Percentiles rank a stretch among this genome's conserved stretches.
These are phyloP conservation scores for Phyllosticta citribraziliensis DNA, from an alignment of 2,329 filamentous ascomycete genomes.

Conservation along the genomic window DNA sequence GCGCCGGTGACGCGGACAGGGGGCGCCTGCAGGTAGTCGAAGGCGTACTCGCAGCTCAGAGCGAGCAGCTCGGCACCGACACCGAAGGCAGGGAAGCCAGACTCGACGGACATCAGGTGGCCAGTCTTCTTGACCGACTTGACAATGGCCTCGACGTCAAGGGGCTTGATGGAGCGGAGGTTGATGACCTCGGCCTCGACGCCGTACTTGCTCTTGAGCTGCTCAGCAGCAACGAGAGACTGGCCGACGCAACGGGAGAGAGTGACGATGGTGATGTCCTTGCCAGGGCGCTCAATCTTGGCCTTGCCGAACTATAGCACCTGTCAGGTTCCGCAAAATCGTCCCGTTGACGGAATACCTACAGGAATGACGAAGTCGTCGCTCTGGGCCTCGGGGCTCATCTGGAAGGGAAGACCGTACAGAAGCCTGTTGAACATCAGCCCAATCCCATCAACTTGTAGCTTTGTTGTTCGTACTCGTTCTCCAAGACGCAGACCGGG, in stretches of 20 bases:
- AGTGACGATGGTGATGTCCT: constrained; percentile 91
- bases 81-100: constrained; percentile 91
- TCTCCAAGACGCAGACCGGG: constrained; percentile 65
- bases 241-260: constrained; percentile 94
- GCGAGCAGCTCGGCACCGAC: constrained; percentile 89
- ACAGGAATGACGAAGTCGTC: constrained; percentile 89
- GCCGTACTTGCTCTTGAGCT: constrained; percentile 92
- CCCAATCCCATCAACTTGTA: neutral
- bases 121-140: constrained; percentile 99
- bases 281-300: constrained; percentile 94
- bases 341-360: constrained; percentile 15
- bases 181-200: constrained; percentile 96
- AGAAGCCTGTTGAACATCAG: constrained; percentile 44
- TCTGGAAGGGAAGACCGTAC: constrained; percentile 90
- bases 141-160: constrained; percentile 90
- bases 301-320: constrained; percentile 72
- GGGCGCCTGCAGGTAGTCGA: constrained; percentile 93
- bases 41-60: constrained; percentile 92
- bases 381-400: constrained; percentile 93
- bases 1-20: constrained; percentile 91
- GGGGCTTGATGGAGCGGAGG: constrained; percentile 91
- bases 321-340: neutral
- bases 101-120: constrained; percentile 83
- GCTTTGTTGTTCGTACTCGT: constrained; percentile 31
- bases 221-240: constrained; percentile 76